Base-by-base conservation (phyloP, 1,139 yeast genomes). In the Candida frijolesensis region DNA sequence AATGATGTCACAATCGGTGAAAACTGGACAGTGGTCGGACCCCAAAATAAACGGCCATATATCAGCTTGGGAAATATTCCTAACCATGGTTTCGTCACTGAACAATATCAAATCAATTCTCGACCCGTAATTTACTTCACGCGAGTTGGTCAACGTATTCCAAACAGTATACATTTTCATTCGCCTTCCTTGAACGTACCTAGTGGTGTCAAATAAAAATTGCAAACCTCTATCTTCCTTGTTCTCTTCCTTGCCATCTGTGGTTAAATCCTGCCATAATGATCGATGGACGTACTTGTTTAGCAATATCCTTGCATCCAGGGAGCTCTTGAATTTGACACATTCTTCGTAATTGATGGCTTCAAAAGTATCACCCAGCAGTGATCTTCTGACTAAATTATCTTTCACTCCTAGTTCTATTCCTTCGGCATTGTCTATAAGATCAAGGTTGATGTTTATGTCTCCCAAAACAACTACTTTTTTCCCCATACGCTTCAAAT, bases 1-100 rank as follows among this genome's bases (percentile, higher is more conserved):
- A 4, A 52, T 51, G 7, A 70, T 54, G 33, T 71, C 71, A 47
- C 89, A 65, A 63, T 91, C 97, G 0, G 92, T 79, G 61, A 68
- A 90, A 0, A 90, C 83, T 0, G 99, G 99, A 66, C 98, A 94
- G 67, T 94, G 99, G 65, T 94, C 99, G 0, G 97, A 90, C 0
- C 98, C 99, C 64, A 80, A 71, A 0, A 92, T 61, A 35, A 74
- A 76, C 0, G 92, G 86, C 79, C 88, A 78, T 16, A 88, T 87
- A 59, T 85, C 83, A 0, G 94, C 86, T 16, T 67, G 61, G 0
- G 63, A 57, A 9, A 84, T 70, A 6, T 52, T 47, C 0, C 43
- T 22, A 1, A 56, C 46, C 54, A 56, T 54, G 4, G 45, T 40
- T n/a, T 19, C 32, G 25, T 51, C 54, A 44, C 55, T 55, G 12